A percentile compares a stretch with the other conserved stretches of the same genome.
These are phyloP conservation scores for Mycena alexandri DNA, from an alignment of 768 basidiomycete species.

Conservation along the genomic window DNA sequence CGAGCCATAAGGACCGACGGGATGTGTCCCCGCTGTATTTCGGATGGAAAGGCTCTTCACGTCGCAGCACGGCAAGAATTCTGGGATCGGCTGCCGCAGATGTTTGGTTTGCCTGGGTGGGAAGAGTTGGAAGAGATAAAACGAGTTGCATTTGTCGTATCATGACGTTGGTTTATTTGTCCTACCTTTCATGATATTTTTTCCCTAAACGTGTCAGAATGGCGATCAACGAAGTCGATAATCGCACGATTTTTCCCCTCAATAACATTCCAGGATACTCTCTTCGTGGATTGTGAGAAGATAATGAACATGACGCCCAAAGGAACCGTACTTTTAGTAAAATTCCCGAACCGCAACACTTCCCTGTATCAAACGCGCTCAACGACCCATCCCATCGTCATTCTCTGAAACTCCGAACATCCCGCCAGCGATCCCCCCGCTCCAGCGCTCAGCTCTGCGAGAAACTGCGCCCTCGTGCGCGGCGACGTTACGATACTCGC, in stretches of 20 bases:
- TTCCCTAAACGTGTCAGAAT: too few species aligned
- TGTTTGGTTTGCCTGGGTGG: conserved; percentile 20
- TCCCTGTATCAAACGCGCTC: not conserved
- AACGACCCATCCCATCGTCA: not conserved
- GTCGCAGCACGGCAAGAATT: conserved; percentile 1
- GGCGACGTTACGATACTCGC: not conserved
- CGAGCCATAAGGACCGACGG: not conserved
- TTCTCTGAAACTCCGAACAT: not conserved
- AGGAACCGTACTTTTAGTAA: too few species aligned
- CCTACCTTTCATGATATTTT: too few species aligned
- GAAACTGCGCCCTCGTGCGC: not conserved
- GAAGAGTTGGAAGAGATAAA: conserved; percentile 16
- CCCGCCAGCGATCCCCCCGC: not conserved
- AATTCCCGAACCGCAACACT: too few species aligned
- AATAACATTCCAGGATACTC: too few species aligned
- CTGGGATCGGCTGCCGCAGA: conserved; percentile 21
- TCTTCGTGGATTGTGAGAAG: too few species aligned
- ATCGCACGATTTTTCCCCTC: too few species aligned
- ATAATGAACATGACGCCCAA: too few species aligned
- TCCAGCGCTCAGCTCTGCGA: not conserved
- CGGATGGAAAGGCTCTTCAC: not conserved
- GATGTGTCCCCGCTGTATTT: conserved; percentile 2
- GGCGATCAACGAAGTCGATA: too few species aligned
- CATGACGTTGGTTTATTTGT: too few species aligned
- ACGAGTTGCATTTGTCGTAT: not conserved